Conservation (phyloP, 2,329 filamentous ascomycete genomes). For the Penicillium decumbens region DNA sequence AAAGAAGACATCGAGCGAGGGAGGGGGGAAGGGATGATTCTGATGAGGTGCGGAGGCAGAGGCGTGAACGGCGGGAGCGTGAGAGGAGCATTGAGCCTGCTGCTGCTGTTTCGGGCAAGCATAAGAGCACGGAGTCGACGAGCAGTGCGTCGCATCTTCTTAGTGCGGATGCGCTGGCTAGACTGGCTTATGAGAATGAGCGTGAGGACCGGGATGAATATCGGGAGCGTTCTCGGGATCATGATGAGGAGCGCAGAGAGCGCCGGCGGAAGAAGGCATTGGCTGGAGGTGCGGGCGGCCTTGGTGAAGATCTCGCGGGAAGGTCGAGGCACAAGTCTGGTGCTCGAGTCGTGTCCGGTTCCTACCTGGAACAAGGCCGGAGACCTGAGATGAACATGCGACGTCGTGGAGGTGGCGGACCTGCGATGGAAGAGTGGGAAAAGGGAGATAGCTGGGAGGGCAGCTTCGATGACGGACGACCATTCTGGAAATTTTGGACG, state of each 20-base stretch:
- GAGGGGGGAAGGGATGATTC: conserved; percentile 15
- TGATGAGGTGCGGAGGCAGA: conserved; percentile 27
- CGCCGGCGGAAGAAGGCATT: conserved; percentile 26
- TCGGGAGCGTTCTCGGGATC: conserved; percentile 33
- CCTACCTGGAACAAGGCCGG: conserved; percentile 63
- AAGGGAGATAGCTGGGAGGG: conserved; percentile 38
- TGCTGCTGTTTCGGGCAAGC: conserved; percentile 27
- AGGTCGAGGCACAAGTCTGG: conserved; percentile 47
- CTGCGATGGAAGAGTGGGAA: conserved; percentile 46
- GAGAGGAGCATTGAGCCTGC: conserved; percentile 14
- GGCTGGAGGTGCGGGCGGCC: conserved; percentile 11
- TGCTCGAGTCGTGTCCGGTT: conserved; percentile 64
- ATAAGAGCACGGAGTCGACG: conserved; percentile 41
- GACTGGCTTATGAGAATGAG: conserved; percentile 60
- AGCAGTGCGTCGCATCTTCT: conserved; percentile 44
- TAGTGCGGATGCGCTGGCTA: conserved; percentile 57
- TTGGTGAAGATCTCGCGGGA: conserved; percentile 23
- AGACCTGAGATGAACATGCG: conserved; percentile 47
- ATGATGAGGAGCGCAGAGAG: conserved; percentile 23
- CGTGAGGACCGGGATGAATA: conserved; percentile 45
- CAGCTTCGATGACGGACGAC: conserved; percentile 23
- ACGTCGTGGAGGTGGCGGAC: conserved; percentile 35
- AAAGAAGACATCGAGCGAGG: conserved; percentile 16
- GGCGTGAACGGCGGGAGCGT: conserved; percentile 14
- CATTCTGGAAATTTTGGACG: conserved; percentile 35